phyloP scores from a whole-genome alignment of 352 stramenopile genomes.

The Pythium oligandrum region DNA sequence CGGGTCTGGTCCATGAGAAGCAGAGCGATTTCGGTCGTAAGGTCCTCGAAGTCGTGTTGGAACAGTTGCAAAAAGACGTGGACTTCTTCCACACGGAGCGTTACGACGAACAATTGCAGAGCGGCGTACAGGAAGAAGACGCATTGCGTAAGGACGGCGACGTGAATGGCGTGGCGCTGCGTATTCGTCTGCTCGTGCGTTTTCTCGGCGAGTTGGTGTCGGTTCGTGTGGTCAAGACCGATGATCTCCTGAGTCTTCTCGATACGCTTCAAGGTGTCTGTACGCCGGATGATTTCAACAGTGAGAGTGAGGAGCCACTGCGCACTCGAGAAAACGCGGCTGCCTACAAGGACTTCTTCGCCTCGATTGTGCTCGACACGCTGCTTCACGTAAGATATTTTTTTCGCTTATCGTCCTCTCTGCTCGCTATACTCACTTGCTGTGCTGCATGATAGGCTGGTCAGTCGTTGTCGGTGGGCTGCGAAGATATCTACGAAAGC shows the following conservation, averaged over 20 bases:
- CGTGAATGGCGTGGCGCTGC: slow-evolving; percentile 31
- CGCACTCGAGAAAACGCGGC: slow-evolving; percentile 39
- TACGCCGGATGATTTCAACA: slow-evolving; percentile 52
- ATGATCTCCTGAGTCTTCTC: slow-evolving; percentile 58
- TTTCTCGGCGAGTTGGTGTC: slow-evolving; percentile 58
- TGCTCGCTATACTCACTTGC: not conserved
- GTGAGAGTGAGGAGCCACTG: slow-evolving; percentile 40
- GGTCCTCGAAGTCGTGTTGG: slow-evolving; percentile 33
- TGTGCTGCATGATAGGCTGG: slow-evolving; percentile 25
- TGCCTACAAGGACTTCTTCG: slow-evolving; percentile 79
- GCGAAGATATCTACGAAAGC: slow-evolving; percentile 62
- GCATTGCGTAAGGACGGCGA: slow-evolving; percentile 18
- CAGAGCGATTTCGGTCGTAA: slow-evolving; percentile 48
- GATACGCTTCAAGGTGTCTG: slow-evolving; percentile 61
- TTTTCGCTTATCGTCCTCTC: not conserved
- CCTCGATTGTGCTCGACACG: slow-evolving; percentile 61
- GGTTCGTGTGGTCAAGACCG: slow-evolving; percentile 49
- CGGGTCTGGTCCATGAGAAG: slow-evolving; percentile 63
- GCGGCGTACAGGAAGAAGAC: slow-evolving; percentile 27
- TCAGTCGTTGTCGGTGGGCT: slow-evolving; percentile 30
- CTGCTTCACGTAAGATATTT: slow-evolving; percentile 43
- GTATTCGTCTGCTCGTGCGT: slow-evolving; percentile 53
- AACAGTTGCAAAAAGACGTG: slow-evolving; percentile 48
- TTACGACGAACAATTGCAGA: slow-evolving; percentile 8
- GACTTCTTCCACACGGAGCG: slow-evolving; percentile 42